Evolutionary conservation across 2,329 filamentous ascomycete genomes (phyloP), one percentile per base, ranked within the genome.

Genomic region (Mariannaea elegans): DNA sequence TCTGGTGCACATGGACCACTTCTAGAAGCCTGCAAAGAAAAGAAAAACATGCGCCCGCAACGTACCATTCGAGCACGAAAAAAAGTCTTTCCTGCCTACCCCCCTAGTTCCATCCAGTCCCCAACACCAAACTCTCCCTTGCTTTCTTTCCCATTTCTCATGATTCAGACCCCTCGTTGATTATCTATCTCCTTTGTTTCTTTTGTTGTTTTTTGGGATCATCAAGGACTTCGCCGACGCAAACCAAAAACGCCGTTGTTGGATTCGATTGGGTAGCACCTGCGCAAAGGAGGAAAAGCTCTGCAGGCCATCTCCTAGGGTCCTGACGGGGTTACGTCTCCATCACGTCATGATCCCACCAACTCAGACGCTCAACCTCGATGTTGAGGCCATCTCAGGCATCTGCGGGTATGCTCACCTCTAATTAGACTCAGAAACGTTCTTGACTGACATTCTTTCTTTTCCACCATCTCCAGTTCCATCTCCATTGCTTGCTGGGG

Each of bases 401-500:
- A 97, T 97, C 70, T 93, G 90, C 78, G 94, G 90, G 90, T 91
- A 77, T 70, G 86, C 70, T 13, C 18, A 10, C 51, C 39, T 29
- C 14, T n/a, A 2, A 32, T 21, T 3, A 27, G 24, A 27, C 24
- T 41, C 2, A 29, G 23, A 10, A 7, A n/a, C 42, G 16, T 27
- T 21, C 27, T 7, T 34, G 32, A 27, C 61, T 72, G 41, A 69
- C 56, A n/a, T 48, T 39, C 13, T 47, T 44, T 58, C 19, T 34
- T 44, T n/a, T 41, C 19, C 13, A 24, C 18, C 32, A 24, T 42
- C 14, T 32, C 32, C 29, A 92, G 94, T 32, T 97, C 94, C 8
- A 94, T 99, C 68, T 97, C 93, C 44, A 97, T 99, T 73, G 94
- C 94, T 49, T 97, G 94, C 75, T 97, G 95, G 95, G 76, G 77